Evolutionary conservation across 371 early-diverging fungal genomes (phyloP), one percentile per base, ranked within the genome.

Genomic region (Syncephalastrum racemosum): DNA sequence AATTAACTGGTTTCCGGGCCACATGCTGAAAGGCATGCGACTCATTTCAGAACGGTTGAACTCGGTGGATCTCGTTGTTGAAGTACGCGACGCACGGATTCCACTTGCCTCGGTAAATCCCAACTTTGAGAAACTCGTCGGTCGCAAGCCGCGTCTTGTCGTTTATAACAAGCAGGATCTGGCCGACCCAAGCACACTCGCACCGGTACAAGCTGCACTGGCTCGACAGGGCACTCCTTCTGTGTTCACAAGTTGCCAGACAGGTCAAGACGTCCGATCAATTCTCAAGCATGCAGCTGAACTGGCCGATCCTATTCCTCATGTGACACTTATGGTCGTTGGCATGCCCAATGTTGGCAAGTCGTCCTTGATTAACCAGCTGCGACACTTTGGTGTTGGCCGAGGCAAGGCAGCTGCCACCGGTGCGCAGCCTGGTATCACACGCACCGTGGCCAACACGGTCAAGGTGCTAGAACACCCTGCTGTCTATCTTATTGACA

Each of bases 301-400:
- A 59, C 64, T 73, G 39, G 74, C 76, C 39, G 66, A 72, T 47
- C 71, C 69, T 5, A 72, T 79, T 52, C 77, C 75, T 12, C 72
- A 70, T 24, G 68, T 76, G 2, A 87, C 77, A 1, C 74, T 94
- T 31, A 90, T 97, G 81, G 84, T 97, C 2, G 92, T 96, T 0
- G 98, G 97, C 4, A 89, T 96, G 86, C 98, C 98, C 1, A 97
- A 97, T 63, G 96, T 96, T 22, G 98, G 98, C 14, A 97, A 97
- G 64, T 94, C 94, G 0, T 87, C 95, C 15, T 56, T 97, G 47
- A 91, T 96, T 59, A 97, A 97, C 60, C 79, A 92, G 0, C 66
- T 97, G 53, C 70, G 98, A 40, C 67, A 86, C 41, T 73, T 86
- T 19, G 92, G 91, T 10, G 72, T 88, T 12, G 80, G 80, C 15